These are phyloP conservation scores for Podosphaera fusca DNA, from an alignment of 2,329 filamentous ascomycete genomes.

Conservation along the genomic window DNA sequence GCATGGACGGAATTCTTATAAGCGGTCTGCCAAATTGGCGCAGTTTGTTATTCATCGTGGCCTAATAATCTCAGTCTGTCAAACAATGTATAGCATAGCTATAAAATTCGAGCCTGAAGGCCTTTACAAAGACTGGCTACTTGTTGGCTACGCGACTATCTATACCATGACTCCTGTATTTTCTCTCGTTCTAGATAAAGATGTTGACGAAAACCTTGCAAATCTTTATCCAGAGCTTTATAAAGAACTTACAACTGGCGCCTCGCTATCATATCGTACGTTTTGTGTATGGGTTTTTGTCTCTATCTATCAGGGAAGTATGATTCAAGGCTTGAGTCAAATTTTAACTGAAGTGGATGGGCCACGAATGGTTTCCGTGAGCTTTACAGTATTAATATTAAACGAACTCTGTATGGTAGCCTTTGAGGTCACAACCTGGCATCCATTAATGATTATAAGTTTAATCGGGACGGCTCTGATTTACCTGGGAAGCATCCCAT, in stretches of 20 bases:
- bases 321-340: conserved; percentile 89
- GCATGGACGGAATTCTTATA: conserved; percentile 96
- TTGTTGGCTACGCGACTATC: conserved; percentile 87
- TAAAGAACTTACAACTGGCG: conserved; percentile 81
- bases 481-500: conserved; percentile 68
- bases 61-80: conserved; percentile 81
- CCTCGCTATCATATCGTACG: conserved; percentile 70
- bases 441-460: conserved; percentile 68
- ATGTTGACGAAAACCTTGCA: conserved; percentile 81
- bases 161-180: conserved; percentile 91
- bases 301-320: conserved; percentile 79
- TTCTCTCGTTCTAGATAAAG: conserved; percentile 78
- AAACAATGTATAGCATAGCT: conserved; percentile 93
- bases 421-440: conserved; percentile 91
- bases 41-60: conserved; percentile 98
- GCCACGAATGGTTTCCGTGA: conserved; percentile 63
- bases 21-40: conserved; percentile 78
- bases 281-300: conserved; percentile 96
- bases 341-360: conserved; percentile 60
- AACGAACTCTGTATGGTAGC: conserved; percentile 97
- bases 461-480: conserved; percentile 62
- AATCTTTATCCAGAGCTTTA: conserved; percentile 94
- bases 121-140: conserved; percentile 85
- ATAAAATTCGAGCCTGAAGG: conserved; percentile 83
- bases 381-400: conserved; percentile 73